Evolutionary conservation across 306 rosid species (phyloP), one percentile per base, ranked within the genome.

Genomic region (Hippophae tibetana): DNA sequence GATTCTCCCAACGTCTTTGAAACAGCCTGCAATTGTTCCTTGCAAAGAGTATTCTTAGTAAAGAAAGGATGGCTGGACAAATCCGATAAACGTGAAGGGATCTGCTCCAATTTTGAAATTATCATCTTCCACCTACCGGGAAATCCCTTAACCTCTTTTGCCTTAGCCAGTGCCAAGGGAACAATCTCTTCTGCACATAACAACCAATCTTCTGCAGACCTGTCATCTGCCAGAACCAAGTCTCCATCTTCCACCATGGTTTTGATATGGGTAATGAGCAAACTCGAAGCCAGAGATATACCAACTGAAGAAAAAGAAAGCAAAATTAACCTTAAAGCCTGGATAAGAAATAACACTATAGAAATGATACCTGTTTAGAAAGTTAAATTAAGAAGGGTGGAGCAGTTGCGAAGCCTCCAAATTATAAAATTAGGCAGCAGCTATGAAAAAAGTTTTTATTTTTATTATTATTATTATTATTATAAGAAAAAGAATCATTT

Each of bases 31-130:
- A 92, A 66, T 45, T 88, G 99, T 80, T 92, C 99, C 81, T 78
- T 83, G 69, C 96, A 92, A 10, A 92, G 90, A 27, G 89, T 73
- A 62, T 88, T 92, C 78, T 84, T 92, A 44, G 85, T 83, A 86
- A 92, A 92, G 69, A 86, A 92, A 23, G 99, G 99, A 66, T 92
- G 99, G 84, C 89, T 83, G 1, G 99, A 92, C 54, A 92, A 84
- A 61, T 92, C 94, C 0, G 89, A 88, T 70, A 92, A 72, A 10
- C 80, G 80, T 0, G 82, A 67, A 0, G 99, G 99, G 73, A 92
- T 79, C 77, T 82, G 88, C 75, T 88, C 93, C 61, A 88, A 64
- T 75, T 92, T 92, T 11, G 88, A 74, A 54, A 83, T 65, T 61
- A 92, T 88, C 87, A 72, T 69, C 80, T 86, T 92, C 99, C 99